These are phyloP conservation scores for Bondarzewia mesenterica DNA, from an alignment of 1,284 basidiomycete genomes.

Conservation along the genomic window DNA sequence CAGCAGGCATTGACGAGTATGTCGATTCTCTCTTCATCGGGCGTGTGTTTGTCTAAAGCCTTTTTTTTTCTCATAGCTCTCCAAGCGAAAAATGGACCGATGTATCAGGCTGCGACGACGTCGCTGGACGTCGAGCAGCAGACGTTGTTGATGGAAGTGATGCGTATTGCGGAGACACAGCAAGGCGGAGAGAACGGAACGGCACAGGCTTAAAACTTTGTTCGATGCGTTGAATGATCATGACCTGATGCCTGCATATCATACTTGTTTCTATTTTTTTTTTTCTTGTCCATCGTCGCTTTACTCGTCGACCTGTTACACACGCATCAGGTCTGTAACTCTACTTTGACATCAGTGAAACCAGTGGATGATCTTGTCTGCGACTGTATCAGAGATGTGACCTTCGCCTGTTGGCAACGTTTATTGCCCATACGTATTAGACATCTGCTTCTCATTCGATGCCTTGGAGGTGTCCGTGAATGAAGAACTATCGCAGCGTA, in stretches of 20 bases:
- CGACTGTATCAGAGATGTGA: no score
- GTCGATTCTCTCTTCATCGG: conserved; percentile 15
- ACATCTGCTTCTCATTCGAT: no score
- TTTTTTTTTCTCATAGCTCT: conserved; percentile 40
- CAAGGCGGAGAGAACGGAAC: background rate
- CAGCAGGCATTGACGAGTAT: conserved; percentile 66
- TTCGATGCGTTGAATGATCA: background rate
- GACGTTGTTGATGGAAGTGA: conserved; percentile 73
- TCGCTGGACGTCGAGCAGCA: conserved; percentile 64
- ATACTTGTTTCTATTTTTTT: background rate
- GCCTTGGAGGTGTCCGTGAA: no score
- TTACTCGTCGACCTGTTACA: background rate
- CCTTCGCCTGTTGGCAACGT: no score
- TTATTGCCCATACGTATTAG: no score
- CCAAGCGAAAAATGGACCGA: conserved; percentile 58
- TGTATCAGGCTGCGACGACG: conserved; percentile 68
- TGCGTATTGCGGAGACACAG: conserved; percentile 44
- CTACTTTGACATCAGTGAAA: no score
- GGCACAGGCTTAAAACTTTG: background rate
- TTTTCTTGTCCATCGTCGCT: no score
- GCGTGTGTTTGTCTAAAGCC: background rate
- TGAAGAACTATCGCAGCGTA: no score
- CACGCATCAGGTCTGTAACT: background rate
- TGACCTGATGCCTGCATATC: background rate
- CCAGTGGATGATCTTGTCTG: no score